Percentiles rank a stretch among this genome's conserved stretches.
Evolutionary conservation across 2,329 filamentous ascomycete species (phyloP).

Genomic region (Colletotrichum tabaci): DNA sequence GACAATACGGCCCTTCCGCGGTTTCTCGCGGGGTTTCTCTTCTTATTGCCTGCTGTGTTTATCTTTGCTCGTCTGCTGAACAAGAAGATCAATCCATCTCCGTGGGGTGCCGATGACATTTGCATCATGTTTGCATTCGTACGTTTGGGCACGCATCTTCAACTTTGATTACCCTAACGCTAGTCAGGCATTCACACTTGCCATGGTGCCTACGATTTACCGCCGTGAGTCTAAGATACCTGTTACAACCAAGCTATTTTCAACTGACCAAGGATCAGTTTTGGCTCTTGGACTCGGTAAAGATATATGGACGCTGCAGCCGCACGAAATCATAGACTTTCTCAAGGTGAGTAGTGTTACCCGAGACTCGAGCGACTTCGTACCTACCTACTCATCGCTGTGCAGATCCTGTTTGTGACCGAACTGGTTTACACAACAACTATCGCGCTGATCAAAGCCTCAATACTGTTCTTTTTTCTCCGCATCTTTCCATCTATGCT

Average conservation of each 20-base stretch:
- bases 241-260: not conserved
- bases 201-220: not conserved
- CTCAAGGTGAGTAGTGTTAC: not conserved
- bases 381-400: not conserved
- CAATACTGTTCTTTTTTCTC: conserved; percentile 50
- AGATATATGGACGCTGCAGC: conserved; percentile 24
- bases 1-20: conserved; percentile 9
- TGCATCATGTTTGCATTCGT: not conserved
- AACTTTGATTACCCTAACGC: no score
- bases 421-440: conserved; percentile 10
- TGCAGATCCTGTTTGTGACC: conserved; percentile 4
- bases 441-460: conserved; percentile 44
- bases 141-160: not conserved
- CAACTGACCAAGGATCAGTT: not conserved
- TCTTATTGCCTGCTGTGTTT: conserved; percentile 12
- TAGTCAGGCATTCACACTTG: not conserved
- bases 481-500: conserved; percentile 45
- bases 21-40: conserved; percentile 11
- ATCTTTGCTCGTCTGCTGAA: not conserved
- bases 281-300: conserved; percentile 8
- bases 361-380: not conserved
- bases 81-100: conserved; percentile 9
- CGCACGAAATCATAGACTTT: conserved; percentile 16
- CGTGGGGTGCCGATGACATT: conserved; percentile 7
- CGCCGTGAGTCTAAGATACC: not conserved